Conservation (phyloP, 2,329 filamentous ascomycete genomes). For the Apiospora phragmitis region DNA sequence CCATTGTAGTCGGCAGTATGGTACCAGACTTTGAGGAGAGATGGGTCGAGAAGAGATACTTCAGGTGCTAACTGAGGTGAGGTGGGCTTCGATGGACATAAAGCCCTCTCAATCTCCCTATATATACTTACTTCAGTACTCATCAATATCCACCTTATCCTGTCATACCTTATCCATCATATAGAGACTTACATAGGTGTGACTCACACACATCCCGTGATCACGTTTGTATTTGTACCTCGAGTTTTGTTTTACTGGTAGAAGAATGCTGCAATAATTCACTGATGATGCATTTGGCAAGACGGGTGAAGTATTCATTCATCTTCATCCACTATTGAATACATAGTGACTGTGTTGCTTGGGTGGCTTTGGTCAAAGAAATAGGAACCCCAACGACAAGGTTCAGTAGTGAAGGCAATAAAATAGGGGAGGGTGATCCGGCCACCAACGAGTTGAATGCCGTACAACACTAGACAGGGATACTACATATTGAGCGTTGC, state of each 20-base stretch:
- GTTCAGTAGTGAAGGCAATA: background rate
- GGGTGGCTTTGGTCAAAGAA: background rate
- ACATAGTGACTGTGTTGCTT: background rate
- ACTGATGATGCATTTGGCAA: background rate
- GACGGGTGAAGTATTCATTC: background rate
- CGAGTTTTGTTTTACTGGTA: background rate
- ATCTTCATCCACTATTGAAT: background rate
- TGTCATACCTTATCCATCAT: background rate
- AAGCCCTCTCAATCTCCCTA: background rate
- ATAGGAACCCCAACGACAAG: background rate
- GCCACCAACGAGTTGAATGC: background rate
- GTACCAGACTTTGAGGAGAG: slow-evolving; percentile 80
- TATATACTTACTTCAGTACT: background rate
- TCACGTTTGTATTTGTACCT: background rate
- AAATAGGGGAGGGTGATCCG: background rate
- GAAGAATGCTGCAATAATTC: background rate
- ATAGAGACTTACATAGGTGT: too few species aligned
- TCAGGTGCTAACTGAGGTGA: slow-evolving; percentile 67
- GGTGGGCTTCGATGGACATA: background rate
- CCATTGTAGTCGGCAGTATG: slow-evolving; percentile 81
- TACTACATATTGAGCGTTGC: background rate
- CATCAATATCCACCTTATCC: background rate
- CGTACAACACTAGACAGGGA: background rate
- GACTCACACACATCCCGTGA: too few species aligned
- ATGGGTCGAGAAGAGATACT: slow-evolving; percentile 89